Conservation (phyloP, 768 basidiomycete species). For the Tylopilus vinaceipallidus region DNA sequence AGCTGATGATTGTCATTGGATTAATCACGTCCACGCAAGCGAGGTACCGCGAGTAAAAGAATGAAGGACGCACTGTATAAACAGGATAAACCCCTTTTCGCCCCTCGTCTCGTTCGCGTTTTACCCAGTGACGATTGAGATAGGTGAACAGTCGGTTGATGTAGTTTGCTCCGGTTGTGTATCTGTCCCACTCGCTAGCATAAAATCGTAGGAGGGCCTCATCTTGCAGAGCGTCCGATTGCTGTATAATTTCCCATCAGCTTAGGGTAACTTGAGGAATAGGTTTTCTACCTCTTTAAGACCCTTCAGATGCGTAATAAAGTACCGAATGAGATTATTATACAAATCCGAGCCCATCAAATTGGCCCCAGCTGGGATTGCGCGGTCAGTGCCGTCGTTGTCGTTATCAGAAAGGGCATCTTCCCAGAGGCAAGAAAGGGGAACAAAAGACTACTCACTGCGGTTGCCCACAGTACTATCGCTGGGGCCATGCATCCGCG, state of each 20-base stretch:
- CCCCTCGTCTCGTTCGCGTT: constrained; percentile 96
- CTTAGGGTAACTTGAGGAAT: constrained; percentile 12
- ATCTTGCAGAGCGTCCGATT: constrained; percentile 77
- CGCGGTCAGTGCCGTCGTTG: constrained; percentile 17
- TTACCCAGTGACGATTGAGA: constrained; percentile 99
- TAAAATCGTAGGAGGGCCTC: constrained; percentile 90
- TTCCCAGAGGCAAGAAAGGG: constrained; percentile 16
- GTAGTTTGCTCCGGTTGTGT: constrained; percentile 96
- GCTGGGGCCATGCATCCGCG: constrained; percentile 62
- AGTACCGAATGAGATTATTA: constrained; percentile 90
- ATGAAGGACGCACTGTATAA: constrained; percentile 71
- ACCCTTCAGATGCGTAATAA: constrained; percentile 73
- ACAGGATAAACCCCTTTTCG: constrained; percentile 92
- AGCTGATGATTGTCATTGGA: constrained; percentile 57
- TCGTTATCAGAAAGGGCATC: constrained; percentile 25
- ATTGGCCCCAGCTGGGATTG: constrained; percentile 75
- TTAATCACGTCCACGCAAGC: not conserved
- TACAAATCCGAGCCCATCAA: constrained; percentile 98
- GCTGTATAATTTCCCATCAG: constrained; percentile 40
- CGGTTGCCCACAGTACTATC: constrained; percentile 40
- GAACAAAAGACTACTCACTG: constrained; percentile 45
- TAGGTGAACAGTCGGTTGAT: constrained; percentile 98
- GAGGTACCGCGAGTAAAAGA: not conserved
- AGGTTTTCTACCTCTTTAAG: constrained; percentile 55
- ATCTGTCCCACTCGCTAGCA: constrained; percentile 90